These are phyloP conservation scores for Adansonia rubrostipa DNA, from an alignment of 441 rosid species.

Conservation along the genomic window DNA sequence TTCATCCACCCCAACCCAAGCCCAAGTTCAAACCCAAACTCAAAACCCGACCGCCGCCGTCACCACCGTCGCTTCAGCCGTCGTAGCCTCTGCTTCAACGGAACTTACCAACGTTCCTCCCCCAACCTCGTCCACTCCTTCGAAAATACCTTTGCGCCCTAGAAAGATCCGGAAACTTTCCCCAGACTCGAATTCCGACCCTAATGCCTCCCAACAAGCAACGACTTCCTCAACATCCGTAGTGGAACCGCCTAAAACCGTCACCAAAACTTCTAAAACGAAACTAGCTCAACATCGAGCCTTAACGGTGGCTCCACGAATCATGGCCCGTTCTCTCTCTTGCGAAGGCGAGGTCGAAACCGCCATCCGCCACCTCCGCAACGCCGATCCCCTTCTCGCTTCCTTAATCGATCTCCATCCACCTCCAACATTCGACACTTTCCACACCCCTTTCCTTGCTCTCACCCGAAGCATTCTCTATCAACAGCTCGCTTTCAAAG, in stretches of 20 bases:
- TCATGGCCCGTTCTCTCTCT: conserved; percentile 70
- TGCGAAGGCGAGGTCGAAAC: conserved; percentile 79
- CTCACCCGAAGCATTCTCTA: conserved; percentile 88
- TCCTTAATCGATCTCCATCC: conserved; percentile 68
- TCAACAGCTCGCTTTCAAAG: conserved; percentile 89
- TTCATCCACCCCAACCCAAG: conserved; percentile 18
- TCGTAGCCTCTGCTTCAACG: conserved; percentile 34
- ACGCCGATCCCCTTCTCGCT: conserved; percentile 67
- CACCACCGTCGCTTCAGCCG: conserved; percentile 26
- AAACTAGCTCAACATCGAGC: conserved; percentile 47
- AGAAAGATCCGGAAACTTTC: conserved; percentile 79
- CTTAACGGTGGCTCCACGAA: conserved; percentile 41
- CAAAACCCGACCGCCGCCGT: conserved; percentile 15
- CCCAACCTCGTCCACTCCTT: conserved; percentile 49
- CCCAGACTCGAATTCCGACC: conserved; percentile 42
- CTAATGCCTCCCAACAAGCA: conserved; percentile 33
- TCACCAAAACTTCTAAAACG: conserved; percentile 34
- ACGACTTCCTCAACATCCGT: conserved; percentile 21
- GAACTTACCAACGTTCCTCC: conserved; percentile 42
- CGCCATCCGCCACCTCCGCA: conserved; percentile 77
- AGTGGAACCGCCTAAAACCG: conserved; percentile 29
- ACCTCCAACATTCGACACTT: conserved; percentile 77
- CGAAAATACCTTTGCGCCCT: conserved; percentile 92
- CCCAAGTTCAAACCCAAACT: conserved; percentile 31
- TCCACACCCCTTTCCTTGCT: conserved; percentile 81